phyloP scores from a whole-genome alignment of 495 filamentous ascomycete species.

The Tuber melanosporum region DNA sequence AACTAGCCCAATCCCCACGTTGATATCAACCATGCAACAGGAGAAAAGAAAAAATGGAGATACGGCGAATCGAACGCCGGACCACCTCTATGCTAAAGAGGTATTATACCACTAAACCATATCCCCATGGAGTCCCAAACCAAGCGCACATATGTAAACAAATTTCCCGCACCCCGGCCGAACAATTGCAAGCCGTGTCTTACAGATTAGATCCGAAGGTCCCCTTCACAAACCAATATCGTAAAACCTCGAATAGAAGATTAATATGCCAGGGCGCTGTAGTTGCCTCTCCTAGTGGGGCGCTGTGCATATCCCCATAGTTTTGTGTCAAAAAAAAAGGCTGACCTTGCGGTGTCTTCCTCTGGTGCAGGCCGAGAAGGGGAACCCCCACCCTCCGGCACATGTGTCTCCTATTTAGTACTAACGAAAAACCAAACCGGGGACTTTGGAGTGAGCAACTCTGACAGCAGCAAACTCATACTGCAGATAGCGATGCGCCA shows the following conservation, averaged over 20 bases:
- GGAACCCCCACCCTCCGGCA: background rate
- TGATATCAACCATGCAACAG: background rate
- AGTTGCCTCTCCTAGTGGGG: background rate
- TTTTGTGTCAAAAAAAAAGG: background rate
- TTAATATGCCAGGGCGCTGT: background rate
- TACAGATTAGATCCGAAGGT: too few species aligned
- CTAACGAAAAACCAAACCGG: background rate
- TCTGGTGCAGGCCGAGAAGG: background rate
- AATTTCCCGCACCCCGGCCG: background rate
- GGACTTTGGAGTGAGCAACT: background rate
- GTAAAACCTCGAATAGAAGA: background rate
- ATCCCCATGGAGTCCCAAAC: constrained; percentile 13
- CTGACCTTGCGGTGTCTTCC: background rate
- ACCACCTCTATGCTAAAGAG: constrained; percentile 46
- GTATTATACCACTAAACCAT: constrained; percentile 45
- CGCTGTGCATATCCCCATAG: background rate
- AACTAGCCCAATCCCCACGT: background rate
- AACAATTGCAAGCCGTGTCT: too few species aligned
- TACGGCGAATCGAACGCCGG: constrained; percentile 45
- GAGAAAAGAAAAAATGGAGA: constrained; percentile 32
- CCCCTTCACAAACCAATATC: too few species aligned
- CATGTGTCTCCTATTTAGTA: too few species aligned
- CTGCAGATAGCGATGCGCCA: background rate
- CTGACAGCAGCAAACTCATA: background rate
- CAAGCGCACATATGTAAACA: background rate